A percentile compares a stretch with the other conserved stretches of the same genome.
Evolutionary conservation across 768 basidiomycete species (phyloP).

Genomic region (Phanerodontia chrysosporium): DNA sequence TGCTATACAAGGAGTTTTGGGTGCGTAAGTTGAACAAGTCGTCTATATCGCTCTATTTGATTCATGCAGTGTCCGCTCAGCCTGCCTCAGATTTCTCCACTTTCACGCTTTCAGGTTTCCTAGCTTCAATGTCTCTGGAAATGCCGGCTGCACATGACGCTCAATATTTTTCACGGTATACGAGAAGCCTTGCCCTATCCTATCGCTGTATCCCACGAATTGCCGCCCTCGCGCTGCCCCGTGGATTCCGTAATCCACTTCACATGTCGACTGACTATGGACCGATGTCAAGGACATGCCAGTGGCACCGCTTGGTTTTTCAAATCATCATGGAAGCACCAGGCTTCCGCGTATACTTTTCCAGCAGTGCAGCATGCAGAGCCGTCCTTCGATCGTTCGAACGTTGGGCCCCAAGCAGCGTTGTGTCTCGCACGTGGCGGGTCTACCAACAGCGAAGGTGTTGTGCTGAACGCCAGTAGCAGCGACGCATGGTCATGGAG

Average conservation of each 20-base stretch:
- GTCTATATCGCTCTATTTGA: no score
- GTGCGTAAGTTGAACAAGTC: no score
- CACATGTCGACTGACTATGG: background rate
- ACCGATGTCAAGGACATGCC: background rate
- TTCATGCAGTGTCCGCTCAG: no score
- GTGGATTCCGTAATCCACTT: background rate
- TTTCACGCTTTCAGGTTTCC: no score
- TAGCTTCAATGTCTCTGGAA: no score
- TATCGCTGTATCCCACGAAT: background rate
- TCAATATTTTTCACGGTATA: no score
- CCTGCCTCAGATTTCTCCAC: no score
- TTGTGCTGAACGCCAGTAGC: background rate
- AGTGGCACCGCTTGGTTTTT: background rate
- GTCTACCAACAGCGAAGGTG: background rate
- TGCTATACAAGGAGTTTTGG: no score
- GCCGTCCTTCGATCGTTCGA: background rate
- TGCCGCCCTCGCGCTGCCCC: background rate
- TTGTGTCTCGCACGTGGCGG: background rate
- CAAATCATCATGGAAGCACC: background rate
- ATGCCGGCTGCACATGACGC: no score
- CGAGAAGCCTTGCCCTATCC: no score
- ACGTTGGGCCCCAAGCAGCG: background rate
- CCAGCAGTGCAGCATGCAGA: background rate
- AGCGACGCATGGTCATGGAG: constrained; percentile 1
- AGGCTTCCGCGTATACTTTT: background rate